Conservation (phyloP, 352 stramenopile species). For the Pythium volutum region DNA sequence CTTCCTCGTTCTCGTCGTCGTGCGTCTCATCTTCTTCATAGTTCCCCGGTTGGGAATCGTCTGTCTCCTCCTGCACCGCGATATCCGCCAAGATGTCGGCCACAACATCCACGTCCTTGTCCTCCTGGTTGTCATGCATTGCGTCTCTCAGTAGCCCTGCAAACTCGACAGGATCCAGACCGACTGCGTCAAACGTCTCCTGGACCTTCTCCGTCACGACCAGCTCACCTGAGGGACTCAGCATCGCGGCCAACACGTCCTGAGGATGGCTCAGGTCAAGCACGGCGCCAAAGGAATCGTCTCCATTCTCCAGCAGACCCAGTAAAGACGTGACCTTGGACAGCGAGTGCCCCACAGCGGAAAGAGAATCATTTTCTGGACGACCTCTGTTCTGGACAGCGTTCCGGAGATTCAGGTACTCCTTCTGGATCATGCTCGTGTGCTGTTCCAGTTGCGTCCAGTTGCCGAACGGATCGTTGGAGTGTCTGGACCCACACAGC, state of each 20-base stretch:
- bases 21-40: not conserved
- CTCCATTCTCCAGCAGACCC: not conserved
- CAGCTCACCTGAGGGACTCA: not conserved
- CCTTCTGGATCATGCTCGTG: not conserved
- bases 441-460: slow-evolving; percentile 1
- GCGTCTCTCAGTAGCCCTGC: slow-evolving; percentile 8
- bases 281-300: not conserved
- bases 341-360: not conserved
- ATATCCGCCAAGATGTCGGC: not conserved
- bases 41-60: not conserved
- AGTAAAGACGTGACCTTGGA: slow-evolving; percentile 5
- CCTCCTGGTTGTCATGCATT: not conserved
- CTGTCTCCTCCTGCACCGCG: not conserved
- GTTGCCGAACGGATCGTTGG: slow-evolving; percentile 7
- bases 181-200: not conserved
- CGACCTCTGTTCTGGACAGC: not conserved
- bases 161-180: slow-evolving; percentile 2
- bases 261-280: slow-evolving; percentile 5
- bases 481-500: slow-evolving; percentile 4
- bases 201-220: not conserved
- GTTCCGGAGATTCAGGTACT: slow-evolving; percentile 5
- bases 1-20: no score
- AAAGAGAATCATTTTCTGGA: not conserved
- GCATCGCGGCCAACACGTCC: slow-evolving; percentile 3
- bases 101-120: not conserved